Evolutionary conservation across 352 stramenopile species (phyloP).

Genomic region (Pythium phragmitis): DNA sequence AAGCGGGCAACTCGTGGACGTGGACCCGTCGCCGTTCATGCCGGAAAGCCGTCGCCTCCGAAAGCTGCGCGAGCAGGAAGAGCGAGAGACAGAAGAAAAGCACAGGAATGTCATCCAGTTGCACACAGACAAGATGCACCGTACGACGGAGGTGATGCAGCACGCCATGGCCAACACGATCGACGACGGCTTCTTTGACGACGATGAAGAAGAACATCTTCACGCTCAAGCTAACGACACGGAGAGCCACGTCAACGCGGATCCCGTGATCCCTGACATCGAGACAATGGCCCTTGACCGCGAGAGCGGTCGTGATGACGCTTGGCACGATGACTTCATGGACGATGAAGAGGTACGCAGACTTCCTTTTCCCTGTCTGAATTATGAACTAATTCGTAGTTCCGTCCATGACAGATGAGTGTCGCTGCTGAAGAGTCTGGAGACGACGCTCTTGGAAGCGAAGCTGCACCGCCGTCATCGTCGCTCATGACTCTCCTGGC

Average conservation of each 20-base stretch:
- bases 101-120: background rate
- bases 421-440: background rate
- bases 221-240: background rate
- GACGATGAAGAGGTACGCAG: background rate
- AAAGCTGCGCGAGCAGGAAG: background rate
- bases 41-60: constrained; percentile 4
- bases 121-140: background rate
- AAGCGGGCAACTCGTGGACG: constrained; percentile 13
- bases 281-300: constrained; percentile 13
- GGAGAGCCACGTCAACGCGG: background rate
- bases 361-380: background rate
- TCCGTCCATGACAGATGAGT: background rate
- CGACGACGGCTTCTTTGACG: constrained; percentile 13
- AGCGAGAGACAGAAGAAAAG: background rate
- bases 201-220: constrained; percentile 3
- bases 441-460: background rate
- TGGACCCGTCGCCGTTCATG: constrained; percentile 17
- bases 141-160: background rate
- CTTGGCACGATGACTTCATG: background rate
- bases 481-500: background rate
- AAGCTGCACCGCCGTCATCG: background rate
- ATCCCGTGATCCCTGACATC: constrained; percentile 15
- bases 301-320: background rate
- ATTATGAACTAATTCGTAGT: background rate
- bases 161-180: background rate